Base-by-base conservation (phyloP, 78 protist genomes). In the Dictyostelium intermedium region DNA sequence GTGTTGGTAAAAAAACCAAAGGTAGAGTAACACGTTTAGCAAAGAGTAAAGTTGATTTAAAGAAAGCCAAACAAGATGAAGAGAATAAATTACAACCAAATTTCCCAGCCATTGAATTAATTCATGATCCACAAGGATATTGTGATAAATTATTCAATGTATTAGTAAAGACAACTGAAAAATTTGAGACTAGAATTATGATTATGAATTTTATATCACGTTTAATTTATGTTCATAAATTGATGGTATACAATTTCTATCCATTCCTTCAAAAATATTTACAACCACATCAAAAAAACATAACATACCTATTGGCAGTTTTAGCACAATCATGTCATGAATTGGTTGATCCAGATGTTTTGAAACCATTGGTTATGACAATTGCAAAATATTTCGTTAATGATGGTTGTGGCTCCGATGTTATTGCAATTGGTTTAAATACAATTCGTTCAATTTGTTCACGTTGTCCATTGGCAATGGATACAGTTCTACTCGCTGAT, bases 241-340 rank as follows among this genome's bases (percentile, higher is more conserved):
- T 98, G 56, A 14, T 97, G 8, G 50, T 98, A 69, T 96, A 96
- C 47, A 87, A 92, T 95, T 97, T 97, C 82, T 98, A 98, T 91
- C 97, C 98, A 27, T 98, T 39, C 95, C 30, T 98, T 27, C 97
- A 93, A 66, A 66, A 83, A 23, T 98, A 97, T 91, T 5, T 98
- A 18, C 95, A 87, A 83, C 99, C 99, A 16, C 80, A 93, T 77
- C 99, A 98, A 91, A 37, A 91, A 77, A 89, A 95, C 37, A 94
- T 97, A 69, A 96, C 99, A 3, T 43, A 70, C n/a, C 6, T 98
- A 14, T 87, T 98, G 35, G 97, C 98, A 1, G 73, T 82, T n/a
- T 82, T 80, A n/a, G 97, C 98, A 6, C 98, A 97, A 86, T 83
- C 98, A 1, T 97, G 97, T 77, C 99, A 98, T 96, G 95, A 89